A percentile compares a stretch with the other conserved stretches of the same genome.
Conservation (phyloP, 441 rosid genomes). For the Aleurites moluccanus region DNA sequence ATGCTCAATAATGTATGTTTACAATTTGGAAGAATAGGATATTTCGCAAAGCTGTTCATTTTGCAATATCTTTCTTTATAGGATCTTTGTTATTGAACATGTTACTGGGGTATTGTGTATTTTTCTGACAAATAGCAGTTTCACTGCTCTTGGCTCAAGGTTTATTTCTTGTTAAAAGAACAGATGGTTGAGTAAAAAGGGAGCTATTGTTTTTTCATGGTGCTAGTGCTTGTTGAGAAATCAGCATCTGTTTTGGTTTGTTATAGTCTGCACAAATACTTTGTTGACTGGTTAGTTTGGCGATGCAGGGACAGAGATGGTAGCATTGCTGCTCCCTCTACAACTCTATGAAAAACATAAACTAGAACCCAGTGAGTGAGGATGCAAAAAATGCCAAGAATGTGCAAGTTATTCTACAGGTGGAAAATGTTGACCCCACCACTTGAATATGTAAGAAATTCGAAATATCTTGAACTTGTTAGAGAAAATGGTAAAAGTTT, state of each 20-base stretch:
- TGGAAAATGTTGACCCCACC: too few relatives aligned
- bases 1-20: constrained; percentile 10
- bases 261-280: constrained; percentile 38
- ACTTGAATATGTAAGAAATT: too few relatives aligned
- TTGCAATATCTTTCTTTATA: not conserved
- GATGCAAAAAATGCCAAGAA: too few relatives aligned
- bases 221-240: constrained; percentile 9
- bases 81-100: not conserved
- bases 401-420: too few relatives aligned
- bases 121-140: not conserved
- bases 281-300: constrained; percentile 28
- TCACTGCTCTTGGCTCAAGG: too few relatives aligned
- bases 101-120: not conserved
- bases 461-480: too few relatives aligned
- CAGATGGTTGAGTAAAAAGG: not conserved
- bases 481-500: too few relatives aligned
- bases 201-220: not conserved
- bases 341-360: constrained; percentile 21
- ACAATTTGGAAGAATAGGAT: not conserved
- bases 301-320: constrained; percentile 18
- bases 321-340: constrained; percentile 22
- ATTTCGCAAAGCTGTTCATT: not conserved
- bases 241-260: constrained; percentile 24
- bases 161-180: too few relatives aligned
- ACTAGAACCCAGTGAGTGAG: not conserved